A percentile compares a stretch with the other conserved stretches of the same genome.
Conservation (phyloP, 495 filamentous ascomycete genomes). For the Barbatosphaeria neglecta region DNA sequence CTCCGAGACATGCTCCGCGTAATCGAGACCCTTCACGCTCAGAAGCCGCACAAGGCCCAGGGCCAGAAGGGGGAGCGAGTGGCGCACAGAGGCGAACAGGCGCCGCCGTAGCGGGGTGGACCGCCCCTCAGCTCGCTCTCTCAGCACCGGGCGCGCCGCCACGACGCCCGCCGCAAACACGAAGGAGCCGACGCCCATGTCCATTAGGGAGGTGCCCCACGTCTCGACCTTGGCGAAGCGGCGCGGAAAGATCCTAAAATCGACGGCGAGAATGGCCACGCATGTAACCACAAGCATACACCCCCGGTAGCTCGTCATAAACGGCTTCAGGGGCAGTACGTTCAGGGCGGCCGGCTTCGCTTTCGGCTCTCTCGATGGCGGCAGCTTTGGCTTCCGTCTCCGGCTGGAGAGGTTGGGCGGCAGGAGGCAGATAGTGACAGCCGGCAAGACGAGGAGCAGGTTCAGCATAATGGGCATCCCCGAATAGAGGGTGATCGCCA, state of each 20-base stretch:
- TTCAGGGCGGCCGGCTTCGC: constrained; percentile 22
- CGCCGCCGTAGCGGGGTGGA: constrained; percentile 37
- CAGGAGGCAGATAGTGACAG: constrained; percentile 45
- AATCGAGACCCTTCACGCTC: constrained; percentile 88
- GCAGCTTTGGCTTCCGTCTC: constrained; percentile 46
- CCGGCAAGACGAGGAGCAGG: constrained; percentile 60
- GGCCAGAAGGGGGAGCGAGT: constrained; percentile 70
- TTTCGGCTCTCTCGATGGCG: constrained; percentile 31
- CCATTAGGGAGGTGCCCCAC: constrained; percentile 97
- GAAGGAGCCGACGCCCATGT: constrained; percentile 93
- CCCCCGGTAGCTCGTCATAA: constrained; percentile 81
- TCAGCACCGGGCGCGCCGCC: constrained; percentile 74
- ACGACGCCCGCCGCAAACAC: constrained; percentile 95
- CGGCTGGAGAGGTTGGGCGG: constrained; percentile 25
- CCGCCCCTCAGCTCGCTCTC: constrained; percentile 43
- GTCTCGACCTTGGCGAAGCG: constrained; percentile 96
- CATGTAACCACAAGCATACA: constrained; percentile 91
- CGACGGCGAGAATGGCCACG: constrained; percentile 88
- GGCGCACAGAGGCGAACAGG: constrained; percentile 53
- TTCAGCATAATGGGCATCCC: constrained; percentile 62
- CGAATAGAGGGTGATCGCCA: constrained; percentile 80
- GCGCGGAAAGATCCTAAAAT: constrained; percentile 85
- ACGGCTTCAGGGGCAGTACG: constrained; percentile 69
- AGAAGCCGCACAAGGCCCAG: constrained; percentile 73
- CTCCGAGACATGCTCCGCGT: constrained; percentile 93